A percentile compares a stretch with the other conserved stretches of the same genome.
These are phyloP conservation scores for Amoebophrya sp. DNA, from an alignment of 169 alveolate genomes.

Conservation along the genomic window DNA sequence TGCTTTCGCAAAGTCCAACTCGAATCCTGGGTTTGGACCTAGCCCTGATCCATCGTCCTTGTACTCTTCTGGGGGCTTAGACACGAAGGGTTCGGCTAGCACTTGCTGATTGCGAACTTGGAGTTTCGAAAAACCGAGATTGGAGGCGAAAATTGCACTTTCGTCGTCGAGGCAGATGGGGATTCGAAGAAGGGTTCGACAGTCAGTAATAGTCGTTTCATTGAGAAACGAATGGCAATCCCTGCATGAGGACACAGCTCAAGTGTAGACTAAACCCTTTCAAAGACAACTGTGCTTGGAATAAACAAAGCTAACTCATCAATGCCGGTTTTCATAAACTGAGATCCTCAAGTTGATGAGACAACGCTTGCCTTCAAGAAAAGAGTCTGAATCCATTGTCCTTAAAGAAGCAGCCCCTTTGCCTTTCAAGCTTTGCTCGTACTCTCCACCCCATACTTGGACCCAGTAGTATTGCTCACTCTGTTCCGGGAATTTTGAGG, in stretches of 20 bases:
- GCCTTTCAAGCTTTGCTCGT: not conserved
- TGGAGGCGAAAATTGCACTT: not conserved
- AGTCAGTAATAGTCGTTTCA: too few relatives aligned
- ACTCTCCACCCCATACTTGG: not conserved
- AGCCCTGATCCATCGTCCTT: too few relatives aligned
- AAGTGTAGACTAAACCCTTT: too few relatives aligned
- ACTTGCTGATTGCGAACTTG: not conserved
- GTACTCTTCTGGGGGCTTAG: not conserved
- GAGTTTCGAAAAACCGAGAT: not conserved
- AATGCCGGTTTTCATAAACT: too few relatives aligned
- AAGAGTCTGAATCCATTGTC: not conserved
- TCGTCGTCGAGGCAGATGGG: not conserved
- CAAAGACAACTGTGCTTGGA: too few relatives aligned
- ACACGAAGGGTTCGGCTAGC: not conserved
- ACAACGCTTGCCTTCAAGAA: too few relatives aligned
- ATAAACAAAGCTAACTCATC: too few relatives aligned
- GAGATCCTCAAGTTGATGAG: too few relatives aligned
- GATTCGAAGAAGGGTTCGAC: too few relatives aligned
- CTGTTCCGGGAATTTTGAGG: not conserved
- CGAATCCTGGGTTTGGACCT: not conserved
- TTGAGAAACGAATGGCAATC: too few relatives aligned
- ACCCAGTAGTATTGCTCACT: constrained; percentile 9
- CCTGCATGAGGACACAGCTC: too few relatives aligned
- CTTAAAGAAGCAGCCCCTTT: not conserved
- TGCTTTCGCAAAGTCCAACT: not conserved